Conservation (phyloP, 2,329 filamentous ascomycete species). For the Cercospora zeina region DNA sequence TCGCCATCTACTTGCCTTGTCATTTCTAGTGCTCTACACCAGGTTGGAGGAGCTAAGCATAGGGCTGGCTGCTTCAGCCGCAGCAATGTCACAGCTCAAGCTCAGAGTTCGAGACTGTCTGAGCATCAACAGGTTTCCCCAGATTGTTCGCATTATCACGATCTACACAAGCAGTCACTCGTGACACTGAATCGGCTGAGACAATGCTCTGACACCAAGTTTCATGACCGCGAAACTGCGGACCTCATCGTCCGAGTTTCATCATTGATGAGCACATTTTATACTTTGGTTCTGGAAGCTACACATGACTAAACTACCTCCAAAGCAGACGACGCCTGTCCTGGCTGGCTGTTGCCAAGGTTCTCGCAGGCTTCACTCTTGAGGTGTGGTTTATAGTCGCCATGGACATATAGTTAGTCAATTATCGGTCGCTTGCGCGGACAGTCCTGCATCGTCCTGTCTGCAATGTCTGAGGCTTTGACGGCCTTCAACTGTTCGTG, state of each 20-base stretch:
- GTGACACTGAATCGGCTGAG: not conserved
- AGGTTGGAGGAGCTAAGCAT: not conserved
- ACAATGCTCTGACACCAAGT: not conserved
- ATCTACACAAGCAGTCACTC: not conserved
- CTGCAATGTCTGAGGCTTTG: too few species aligned
- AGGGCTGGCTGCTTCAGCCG: not conserved
- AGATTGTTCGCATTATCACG: not conserved
- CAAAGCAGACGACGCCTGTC: not conserved
- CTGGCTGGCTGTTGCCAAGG: not conserved
- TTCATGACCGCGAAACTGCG: not conserved
- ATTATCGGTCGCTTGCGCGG: too few species aligned
- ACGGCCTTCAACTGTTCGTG: not conserved
- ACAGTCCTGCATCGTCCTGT: too few species aligned
- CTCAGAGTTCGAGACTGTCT: not conserved
- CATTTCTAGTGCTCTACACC: not conserved
- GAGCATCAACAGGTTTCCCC: not conserved
- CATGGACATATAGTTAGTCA: too few species aligned
- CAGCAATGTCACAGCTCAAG: not conserved
- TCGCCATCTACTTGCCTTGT: not conserved
- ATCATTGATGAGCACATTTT: not conserved
- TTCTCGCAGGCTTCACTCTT: not conserved
- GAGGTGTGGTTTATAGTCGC: too few species aligned
- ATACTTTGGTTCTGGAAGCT: not conserved
- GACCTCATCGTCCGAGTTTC: not conserved
- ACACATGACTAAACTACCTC: not conserved